Evolutionary conservation across 495 filamentous ascomycete species (phyloP).

Genomic region (Penicillium silybi): DNA sequence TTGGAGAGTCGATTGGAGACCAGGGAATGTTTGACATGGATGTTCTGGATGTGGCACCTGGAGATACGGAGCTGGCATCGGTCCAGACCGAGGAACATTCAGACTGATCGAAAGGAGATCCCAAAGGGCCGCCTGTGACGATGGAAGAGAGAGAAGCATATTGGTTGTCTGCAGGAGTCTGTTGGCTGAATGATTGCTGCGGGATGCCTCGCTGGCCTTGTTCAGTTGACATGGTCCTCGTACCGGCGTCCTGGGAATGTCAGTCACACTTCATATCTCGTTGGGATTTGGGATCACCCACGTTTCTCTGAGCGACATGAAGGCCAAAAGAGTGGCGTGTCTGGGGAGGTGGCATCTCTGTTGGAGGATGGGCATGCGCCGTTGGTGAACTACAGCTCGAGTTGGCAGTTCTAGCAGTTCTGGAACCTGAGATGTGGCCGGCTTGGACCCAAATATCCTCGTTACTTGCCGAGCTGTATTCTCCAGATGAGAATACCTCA

Average conservation of each 20-base stretch:
- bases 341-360: background rate
- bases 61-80: background rate
- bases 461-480: background rate
- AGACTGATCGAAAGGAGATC: conserved; percentile 1
- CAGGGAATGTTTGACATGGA: conserved; percentile 17
- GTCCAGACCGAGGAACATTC: conserved; percentile 3
- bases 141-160: background rate
- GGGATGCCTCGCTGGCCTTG: background rate
- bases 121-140: background rate
- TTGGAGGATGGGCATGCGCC: background rate
- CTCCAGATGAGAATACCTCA: background rate
- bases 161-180: background rate
- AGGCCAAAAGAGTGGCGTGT: conserved; percentile 15
- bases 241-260: background rate
- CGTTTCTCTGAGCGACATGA: conserved; percentile 13
- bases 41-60: conserved; percentile 16
- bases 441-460: background rate
- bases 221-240: background rate
- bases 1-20: conserved; percentile 24
- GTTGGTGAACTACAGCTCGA: background rate
- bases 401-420: background rate
- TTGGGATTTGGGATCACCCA: background rate
- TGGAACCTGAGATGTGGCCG: background rate
- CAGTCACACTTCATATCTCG: background rate
- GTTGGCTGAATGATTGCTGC: background rate